Conservation (phyloP, 345 rosid genomes). For the Gossypium raimondii region DNA sequence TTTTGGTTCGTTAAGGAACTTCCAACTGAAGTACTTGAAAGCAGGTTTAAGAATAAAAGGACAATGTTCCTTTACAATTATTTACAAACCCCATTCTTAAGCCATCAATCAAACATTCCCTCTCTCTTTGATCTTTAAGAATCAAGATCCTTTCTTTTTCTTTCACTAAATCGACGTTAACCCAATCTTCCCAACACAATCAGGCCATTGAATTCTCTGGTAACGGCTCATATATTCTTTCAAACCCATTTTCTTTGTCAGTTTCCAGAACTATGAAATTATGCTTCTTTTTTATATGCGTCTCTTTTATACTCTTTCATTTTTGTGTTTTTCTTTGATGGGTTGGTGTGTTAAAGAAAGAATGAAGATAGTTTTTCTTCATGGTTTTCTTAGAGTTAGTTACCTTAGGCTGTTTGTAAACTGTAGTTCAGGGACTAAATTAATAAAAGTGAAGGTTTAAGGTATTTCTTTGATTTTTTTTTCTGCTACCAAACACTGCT, state of each 20-base stretch:
- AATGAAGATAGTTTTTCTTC: background rate
- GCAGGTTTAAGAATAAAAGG: background rate
- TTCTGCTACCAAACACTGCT: background rate
- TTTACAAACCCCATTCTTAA: background rate
- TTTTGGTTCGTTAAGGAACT: background rate
- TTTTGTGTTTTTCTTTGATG: background rate
- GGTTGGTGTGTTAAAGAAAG: background rate
- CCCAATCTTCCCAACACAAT: background rate
- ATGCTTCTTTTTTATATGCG: background rate
- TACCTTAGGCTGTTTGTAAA: background rate
- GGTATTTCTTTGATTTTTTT: background rate
- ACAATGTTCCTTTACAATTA: background rate
- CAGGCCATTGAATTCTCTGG: background rate
- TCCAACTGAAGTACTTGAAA: background rate
- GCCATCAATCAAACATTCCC: background rate
- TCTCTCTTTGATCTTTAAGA: background rate
- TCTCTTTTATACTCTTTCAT: background rate
- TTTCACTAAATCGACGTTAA: background rate
- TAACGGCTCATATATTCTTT: background rate
- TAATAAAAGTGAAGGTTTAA: background rate
- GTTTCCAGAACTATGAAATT: background rate
- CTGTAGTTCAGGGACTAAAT: background rate
- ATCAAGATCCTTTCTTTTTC: background rate
- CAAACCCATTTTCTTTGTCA: background rate
- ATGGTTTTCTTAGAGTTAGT: background rate